Base-by-base conservation (phyloP, 805 yeast genomes). In the Cyberlindnera mississippiensis region DNA sequence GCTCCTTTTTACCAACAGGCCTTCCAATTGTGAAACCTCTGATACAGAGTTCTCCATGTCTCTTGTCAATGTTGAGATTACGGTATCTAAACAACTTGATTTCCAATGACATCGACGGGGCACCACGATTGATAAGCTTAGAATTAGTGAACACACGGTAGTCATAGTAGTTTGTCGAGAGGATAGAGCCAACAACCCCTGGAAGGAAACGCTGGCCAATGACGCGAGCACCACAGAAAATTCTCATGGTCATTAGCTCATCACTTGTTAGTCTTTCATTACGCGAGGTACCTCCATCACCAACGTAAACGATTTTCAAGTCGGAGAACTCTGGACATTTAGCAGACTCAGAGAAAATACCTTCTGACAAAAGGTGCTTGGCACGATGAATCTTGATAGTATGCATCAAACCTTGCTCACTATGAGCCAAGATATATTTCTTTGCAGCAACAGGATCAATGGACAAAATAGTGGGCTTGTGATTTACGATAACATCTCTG, bases 11-110 rank as follows among this genome's bases (percentile, higher is more conserved):
- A 27, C 62, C 68, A 4, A 60, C 50, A 2, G 72, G 71, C 49
- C 71, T 79, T 0, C 89, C 88, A 17, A 84, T 69, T 29, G 72
- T 77, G 57, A 81, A 84, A 0, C 91, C 93, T 42, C 91, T 66
- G 2, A 76, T 64, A 46, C 71, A 66, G 5, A 83, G 52, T 51
- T 68, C 68, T 7, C 89, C 88, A 30, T 64, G 64, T 28, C 65
- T 63, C 19, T 66, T 64, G 2, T 56, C 63, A 15, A 70, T 60
- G 31, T 58, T 55, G 4, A 62, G 41, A 3, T 56, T 65, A 0
- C 28, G 29, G 3, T 61, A 57, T 39, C 64, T 58, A 19, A 67
- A 66, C 10, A 82, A 49, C 57, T 83, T 83, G 20, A 78, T 66
- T 45, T 84, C 91, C 38, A 79, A 44, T 2, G 81, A 66, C 41